These are phyloP conservation scores for Paecilomyces fulvus DNA, from an alignment of 2,329 filamentous ascomycete species.

Conservation along the genomic window DNA sequence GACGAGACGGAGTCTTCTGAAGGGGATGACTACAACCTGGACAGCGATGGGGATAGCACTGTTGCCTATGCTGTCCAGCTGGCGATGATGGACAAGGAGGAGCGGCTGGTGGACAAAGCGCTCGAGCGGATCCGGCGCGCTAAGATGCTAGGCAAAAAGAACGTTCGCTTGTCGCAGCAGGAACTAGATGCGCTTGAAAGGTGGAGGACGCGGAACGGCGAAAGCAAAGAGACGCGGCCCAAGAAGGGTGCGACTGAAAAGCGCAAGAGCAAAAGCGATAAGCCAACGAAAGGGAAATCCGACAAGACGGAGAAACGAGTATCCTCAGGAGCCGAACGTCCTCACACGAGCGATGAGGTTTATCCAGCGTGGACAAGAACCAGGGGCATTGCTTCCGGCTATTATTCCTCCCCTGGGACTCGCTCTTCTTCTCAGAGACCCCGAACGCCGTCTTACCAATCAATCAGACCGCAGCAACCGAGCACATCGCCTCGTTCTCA, in stretches of 20 bases:
- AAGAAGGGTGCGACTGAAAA: conserved; percentile 13
- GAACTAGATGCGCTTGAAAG: conserved; percentile 75
- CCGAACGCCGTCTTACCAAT: conserved; percentile 34
- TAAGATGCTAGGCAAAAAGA: conserved; percentile 63
- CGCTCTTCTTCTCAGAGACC: conserved; percentile 32
- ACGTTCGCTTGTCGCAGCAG: conserved; percentile 70
- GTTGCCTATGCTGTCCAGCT: conserved; percentile 43
- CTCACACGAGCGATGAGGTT: conserved; percentile 33
- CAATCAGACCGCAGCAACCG: conserved; percentile 28
- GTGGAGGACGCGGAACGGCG: conserved; percentile 48
- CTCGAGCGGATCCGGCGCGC: conserved; percentile 72
- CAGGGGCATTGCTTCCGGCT: conserved; percentile 39
- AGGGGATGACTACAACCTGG: conserved; percentile 45
- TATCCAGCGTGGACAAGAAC: conserved; percentile 41
- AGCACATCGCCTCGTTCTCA: conserved; percentile 26
- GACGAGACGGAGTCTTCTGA: conserved; percentile 35
- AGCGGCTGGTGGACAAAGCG: conserved; percentile 67
- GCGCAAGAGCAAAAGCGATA: not conserved
- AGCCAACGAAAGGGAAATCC: conserved; percentile 8
- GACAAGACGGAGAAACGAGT: conserved; percentile 11
- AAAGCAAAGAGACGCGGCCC: conserved; percentile 16
- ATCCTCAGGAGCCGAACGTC: conserved; percentile 8
- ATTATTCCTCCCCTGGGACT: conserved; percentile 23
- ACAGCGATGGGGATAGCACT: conserved; percentile 43
- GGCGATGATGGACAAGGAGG: conserved; percentile 58